Evolutionary conservation across 345 rosid species (phyloP).

Genomic region (Linum usitatissimum): DNA sequence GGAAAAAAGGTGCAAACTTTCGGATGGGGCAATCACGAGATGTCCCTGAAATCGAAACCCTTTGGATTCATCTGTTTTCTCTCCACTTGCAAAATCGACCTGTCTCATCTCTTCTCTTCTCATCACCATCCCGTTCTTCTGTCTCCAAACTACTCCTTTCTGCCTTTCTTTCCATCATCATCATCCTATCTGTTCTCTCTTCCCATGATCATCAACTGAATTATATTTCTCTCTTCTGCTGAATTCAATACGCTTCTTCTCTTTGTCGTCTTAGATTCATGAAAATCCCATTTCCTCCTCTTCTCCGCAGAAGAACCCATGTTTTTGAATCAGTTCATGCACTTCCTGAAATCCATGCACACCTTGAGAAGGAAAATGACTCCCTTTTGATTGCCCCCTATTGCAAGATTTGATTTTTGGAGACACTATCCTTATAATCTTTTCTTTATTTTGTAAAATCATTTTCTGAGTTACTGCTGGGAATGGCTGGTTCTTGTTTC

Average conservation of each 20-base stretch:
- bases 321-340: constrained; percentile 96
- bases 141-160: constrained; percentile 19
- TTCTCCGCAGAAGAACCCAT: constrained; percentile 35
- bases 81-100: constrained; percentile 29
- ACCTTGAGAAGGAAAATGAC: constrained; percentile 65
- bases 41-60: constrained; percentile 49
- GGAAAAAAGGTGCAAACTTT: constrained; percentile 20
- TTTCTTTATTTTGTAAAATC: too few species aligned
- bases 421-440: too few species aligned
- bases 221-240: background rate
- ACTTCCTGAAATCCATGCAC: constrained; percentile 85
- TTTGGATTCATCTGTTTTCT: constrained; percentile 49
- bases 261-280: constrained; percentile 29
- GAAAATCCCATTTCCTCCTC: constrained; percentile 32
- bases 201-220: background rate
- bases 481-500: constrained; percentile 72
- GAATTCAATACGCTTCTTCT: background rate
- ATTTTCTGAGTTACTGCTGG: background rate
- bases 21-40: constrained; percentile 76
- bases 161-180: constrained; percentile 4
- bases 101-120: constrained; percentile 10
- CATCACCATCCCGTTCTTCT: constrained; percentile 7
- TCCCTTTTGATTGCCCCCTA: constrained; percentile 31
- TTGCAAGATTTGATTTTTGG: too few species aligned
- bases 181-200: constrained; percentile 7